These are phyloP conservation scores for Excoecaria cochinchinensis DNA, from an alignment of 345 rosid genomes.

Conservation along the genomic window DNA sequence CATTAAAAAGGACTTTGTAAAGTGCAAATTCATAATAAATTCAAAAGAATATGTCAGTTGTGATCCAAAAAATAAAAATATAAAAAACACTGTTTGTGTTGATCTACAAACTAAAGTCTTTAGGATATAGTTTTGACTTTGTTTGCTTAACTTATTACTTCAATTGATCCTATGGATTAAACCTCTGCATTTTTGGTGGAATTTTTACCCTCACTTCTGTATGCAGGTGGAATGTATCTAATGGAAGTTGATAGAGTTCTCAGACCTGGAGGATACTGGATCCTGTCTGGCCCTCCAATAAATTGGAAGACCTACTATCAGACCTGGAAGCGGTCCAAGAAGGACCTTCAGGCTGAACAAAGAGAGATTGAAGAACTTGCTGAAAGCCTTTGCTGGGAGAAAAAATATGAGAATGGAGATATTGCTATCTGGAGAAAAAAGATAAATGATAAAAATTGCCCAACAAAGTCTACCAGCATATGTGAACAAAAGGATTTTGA, in stretches of 20 bases:
- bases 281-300: slow-evolving; percentile 93
- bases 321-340: slow-evolving; percentile 83
- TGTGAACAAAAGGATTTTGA: slow-evolving; percentile 57
- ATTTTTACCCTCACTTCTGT: slow-evolving; percentile 24
- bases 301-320: slow-evolving; percentile 89
- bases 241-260: slow-evolving; percentile 97
- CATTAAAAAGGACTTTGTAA: neutral
- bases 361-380: slow-evolving; percentile 76
- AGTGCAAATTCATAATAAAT: neutral
- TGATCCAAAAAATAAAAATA: neutral
- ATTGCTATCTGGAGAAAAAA: slow-evolving; percentile 78
- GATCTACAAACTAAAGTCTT: too few relatives aligned
- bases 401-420: slow-evolving; percentile 95
- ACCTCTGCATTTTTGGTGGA: slow-evolving; percentile 5
- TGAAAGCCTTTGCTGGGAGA: slow-evolving; percentile 94
- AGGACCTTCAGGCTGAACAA: slow-evolving; percentile 84
- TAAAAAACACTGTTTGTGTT: too few relatives aligned
- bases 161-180: neutral
- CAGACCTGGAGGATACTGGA: slow-evolving; percentile 98
- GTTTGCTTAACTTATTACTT: neutral
- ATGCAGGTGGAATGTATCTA: slow-evolving; percentile 73
- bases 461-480: slow-evolving; percentile 40
- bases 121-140: neutral
- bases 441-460: slow-evolving; percentile 59
- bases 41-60: neutral